Percentiles rank a stretch among this genome's conserved stretches.
These are phyloP conservation scores for Paramecium primaurelia DNA, from an alignment of 73 alveolate species.

Conservation along the genomic window DNA sequence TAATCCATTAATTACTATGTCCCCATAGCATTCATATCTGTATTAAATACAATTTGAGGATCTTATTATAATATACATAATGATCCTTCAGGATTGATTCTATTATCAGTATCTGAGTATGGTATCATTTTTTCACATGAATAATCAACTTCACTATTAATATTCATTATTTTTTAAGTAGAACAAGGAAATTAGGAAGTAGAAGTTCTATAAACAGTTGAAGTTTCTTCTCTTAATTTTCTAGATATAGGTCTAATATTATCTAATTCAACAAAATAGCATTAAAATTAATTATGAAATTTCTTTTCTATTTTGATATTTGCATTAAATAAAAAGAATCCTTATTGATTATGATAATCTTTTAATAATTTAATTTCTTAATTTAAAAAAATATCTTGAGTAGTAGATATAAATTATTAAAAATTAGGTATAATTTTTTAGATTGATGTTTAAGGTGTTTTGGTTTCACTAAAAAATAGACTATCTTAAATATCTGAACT, in stretches of 20 bases:
- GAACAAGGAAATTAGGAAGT: not conserved
- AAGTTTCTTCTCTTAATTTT: not conserved
- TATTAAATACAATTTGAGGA: not conserved
- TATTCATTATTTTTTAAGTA: not conserved
- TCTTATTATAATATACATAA: not conserved
- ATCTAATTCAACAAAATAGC: not conserved
- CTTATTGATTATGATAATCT: not conserved
- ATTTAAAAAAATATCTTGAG: not conserved
- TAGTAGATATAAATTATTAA: not conserved
- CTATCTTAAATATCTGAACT: not conserved
- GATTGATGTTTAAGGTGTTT: not conserved
- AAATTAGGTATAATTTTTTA: not conserved
- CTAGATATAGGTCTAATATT: not conserved
- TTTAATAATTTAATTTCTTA: not conserved
- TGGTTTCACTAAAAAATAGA: not conserved
- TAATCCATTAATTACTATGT: not conserved
- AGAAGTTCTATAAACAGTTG: not conserved
- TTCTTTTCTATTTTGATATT: not conserved
- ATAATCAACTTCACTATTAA: not conserved
- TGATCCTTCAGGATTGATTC: not conserved
- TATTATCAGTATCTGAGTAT: not conserved
- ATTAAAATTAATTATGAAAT: not conserved
- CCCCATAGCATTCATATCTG: not conserved
- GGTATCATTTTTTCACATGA: not conserved
- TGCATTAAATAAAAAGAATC: not conserved